Evolutionary conservation across 108 stramenopile genomes (phyloP).

Genomic region (Fistulifera pelliculosa): DNA sequence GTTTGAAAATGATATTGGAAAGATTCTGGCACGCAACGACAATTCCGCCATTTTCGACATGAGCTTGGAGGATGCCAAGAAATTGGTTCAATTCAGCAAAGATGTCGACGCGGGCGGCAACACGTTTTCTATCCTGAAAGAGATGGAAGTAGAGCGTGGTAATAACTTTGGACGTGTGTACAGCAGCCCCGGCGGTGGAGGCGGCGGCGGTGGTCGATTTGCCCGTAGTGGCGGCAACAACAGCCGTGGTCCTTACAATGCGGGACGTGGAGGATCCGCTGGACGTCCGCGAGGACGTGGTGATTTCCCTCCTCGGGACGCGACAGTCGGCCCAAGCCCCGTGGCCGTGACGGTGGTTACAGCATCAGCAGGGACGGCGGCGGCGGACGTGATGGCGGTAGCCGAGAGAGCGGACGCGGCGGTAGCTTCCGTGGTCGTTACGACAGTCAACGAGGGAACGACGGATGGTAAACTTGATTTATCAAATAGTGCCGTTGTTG

Average conservation of each 20-base stretch:
- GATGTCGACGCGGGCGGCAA: conserved; percentile 68
- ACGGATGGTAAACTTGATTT: neutral
- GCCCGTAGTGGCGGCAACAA: conserved; percentile 17
- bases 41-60: conserved; percentile 76
- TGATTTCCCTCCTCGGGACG: neutral
- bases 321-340: neutral
- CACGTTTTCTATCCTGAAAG: conserved; percentile 54
- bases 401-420: conserved; percentile 12
- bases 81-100: conserved; percentile 67
- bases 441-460: conserved; percentile 7
- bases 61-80: conserved; percentile 77
- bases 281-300: conserved; percentile 12
- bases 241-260: conserved; percentile 23
- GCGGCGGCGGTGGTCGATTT: conserved; percentile 24
- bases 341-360: no score
- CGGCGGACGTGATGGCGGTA: conserved; percentile 23
- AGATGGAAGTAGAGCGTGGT: conserved; percentile 68
- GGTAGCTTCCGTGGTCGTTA: neutral
- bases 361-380: neutral
- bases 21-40: conserved; percentile 62
- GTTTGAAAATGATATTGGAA: conserved; percentile 80
- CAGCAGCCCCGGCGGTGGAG: conserved; percentile 11
- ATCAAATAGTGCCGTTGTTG: no score
- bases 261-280: conserved; percentile 24
- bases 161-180: conserved; percentile 50